Evolutionary conservation across 2,329 filamentous ascomycete species (phyloP), one percentile per base, ranked within the genome.

Genomic region (Emmonsia crescens): DNA sequence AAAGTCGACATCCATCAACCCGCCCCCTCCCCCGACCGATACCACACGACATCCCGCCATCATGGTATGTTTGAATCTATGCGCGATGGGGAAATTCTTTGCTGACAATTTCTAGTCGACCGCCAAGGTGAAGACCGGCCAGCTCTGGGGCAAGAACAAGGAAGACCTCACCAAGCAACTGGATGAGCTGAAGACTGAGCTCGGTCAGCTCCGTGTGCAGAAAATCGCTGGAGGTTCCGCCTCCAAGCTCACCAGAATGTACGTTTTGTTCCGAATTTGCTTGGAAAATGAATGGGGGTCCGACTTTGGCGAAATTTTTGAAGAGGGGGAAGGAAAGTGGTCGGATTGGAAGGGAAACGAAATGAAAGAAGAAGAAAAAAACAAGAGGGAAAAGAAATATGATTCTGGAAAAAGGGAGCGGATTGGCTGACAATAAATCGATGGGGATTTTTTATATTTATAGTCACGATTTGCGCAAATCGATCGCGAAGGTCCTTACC

Each of bases 71-170:
- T 63, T 60, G 44, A 31, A 31, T 27, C 14, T 29, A n/a, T 27
- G 38, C n/a, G 24, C 40, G 21, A 46, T 29, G 14, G 40, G 21
- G 46, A 49, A 27, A n/a, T 14, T 58, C 33, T 27, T 59, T 31
- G 59, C 59, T 63, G 48, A 63, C 21, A 16, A 42, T 64, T 61
- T 69, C 59, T 72, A 85, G 82, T 86, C 84, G 78, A 77, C 82
- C 74, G 80, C 79, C 72, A 86, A 86, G 86, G 91, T 99, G 82
- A 97, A 96, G 89, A 87, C 93, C 80, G 86, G 85, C 82, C 85
- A 89, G 83, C 91, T 99, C 81, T 97, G 94, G 94, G 87, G 86
- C 83, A 99, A 99, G 91, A 92, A 85, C 88, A 97, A 97, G 88
- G 91, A 96, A 77, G 95, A 99, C 75, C 85, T 99, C 80, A 85